These are phyloP conservation scores for Verbascum thapsus DNA, from an alignment of 257 asterid genomes.

Conservation along the genomic window DNA sequence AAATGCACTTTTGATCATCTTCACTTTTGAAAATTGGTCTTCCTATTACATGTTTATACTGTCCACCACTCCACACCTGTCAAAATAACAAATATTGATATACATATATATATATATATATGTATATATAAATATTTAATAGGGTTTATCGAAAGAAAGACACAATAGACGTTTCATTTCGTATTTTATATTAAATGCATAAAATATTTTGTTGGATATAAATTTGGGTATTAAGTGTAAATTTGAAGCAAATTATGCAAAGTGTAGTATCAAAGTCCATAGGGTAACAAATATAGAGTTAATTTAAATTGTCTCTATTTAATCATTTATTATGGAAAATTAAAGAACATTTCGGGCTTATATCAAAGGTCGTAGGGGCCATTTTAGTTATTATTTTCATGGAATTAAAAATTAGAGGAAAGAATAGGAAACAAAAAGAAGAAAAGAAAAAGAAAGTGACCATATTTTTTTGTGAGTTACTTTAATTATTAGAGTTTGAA, in stretches of 20 bases:
- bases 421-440: too few relatives aligned
- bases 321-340: too few relatives aligned
- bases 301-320: too few relatives aligned
- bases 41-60: constrained; percentile 73
- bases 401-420: background rate
- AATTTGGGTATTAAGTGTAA: background rate
- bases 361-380: too few relatives aligned
- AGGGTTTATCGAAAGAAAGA: background rate
- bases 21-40: constrained; percentile 59
- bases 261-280: too few relatives aligned
- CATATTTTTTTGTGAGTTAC: background rate
- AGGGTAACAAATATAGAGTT: too few relatives aligned
- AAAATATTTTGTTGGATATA: too few relatives aligned
- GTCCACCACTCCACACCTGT: constrained; percentile 66
- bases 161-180: too few relatives aligned
- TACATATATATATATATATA: too few relatives aligned
- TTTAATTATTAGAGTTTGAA: constrained; percentile 2
- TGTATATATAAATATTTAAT: background rate
- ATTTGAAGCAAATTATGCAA: background rate
- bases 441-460: background rate
- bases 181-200: too few relatives aligned
- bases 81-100: background rate
- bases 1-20: constrained; percentile 45
- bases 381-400: too few relatives aligned
- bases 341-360: too few relatives aligned